Evolutionary conservation across 2,329 filamentous ascomycete genomes (phyloP).

Genomic region (Chrysoporthe puriensis): DNA sequence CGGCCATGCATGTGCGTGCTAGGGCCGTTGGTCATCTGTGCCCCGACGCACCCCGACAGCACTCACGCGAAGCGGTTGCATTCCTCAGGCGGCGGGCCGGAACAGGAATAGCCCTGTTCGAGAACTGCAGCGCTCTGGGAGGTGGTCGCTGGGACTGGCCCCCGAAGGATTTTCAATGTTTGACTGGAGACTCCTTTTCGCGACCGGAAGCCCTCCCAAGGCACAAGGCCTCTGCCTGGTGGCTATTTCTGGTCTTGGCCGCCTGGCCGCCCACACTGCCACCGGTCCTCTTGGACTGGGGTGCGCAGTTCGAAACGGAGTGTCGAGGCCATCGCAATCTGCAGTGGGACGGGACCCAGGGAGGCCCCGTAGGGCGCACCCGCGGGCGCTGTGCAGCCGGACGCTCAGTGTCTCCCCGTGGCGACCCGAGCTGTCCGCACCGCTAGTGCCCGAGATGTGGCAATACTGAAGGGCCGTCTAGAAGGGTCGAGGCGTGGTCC

Average conservation of each 20-base stretch:
- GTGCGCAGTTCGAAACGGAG: neutral
- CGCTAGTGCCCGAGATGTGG: neutral
- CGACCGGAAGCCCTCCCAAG: neutral
- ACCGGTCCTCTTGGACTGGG: neutral
- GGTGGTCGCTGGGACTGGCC: neutral
- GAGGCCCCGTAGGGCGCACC: neutral
- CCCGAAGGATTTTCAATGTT: neutral
- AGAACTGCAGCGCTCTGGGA: neutral
- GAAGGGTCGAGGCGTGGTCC: too few species aligned
- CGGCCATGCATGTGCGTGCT: neutral
- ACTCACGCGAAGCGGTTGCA: neutral
- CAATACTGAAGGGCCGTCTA: neutral
- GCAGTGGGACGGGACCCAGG: neutral
- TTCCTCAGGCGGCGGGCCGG: neutral
- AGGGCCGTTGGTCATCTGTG: neutral
- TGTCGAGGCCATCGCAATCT: slow-evolving; percentile 5
- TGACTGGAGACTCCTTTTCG: slow-evolving; percentile 1
- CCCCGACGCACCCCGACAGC: too few species aligned
- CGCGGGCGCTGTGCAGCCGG: neutral
- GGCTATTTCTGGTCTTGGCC: neutral
- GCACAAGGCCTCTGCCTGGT: neutral
- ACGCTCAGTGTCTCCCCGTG: neutral
- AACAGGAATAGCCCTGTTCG: neutral
- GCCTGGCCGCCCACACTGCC: neutral
- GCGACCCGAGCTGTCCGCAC: neutral